A percentile compares a stretch with the other conserved stretches of the same genome.
Conservation (phyloP, 2,329 filamentous ascomycete species). For the Drechslerella coelobrocha region DNA sequence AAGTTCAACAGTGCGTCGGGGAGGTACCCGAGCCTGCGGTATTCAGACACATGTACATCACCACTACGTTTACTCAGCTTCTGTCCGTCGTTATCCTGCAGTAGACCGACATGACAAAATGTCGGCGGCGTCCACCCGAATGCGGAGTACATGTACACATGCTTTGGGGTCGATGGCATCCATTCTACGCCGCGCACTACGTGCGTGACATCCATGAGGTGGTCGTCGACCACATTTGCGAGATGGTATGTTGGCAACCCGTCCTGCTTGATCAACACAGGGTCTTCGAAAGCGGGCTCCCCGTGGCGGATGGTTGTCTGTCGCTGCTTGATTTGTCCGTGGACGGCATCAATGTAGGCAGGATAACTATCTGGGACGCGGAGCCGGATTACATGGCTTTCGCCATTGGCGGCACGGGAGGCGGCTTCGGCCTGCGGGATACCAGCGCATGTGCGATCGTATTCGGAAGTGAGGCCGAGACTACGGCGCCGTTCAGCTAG, state of each 20-base stretch:
- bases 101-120: slow-evolving; percentile 82
- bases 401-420: slow-evolving; percentile 71
- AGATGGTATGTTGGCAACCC: slow-evolving; percentile 95
- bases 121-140: slow-evolving; percentile 75
- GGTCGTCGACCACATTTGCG: slow-evolving; percentile 95
- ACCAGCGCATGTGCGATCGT: slow-evolving; percentile 75
- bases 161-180: slow-evolving; percentile 89
- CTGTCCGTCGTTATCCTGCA: slow-evolving; percentile 71
- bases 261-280: slow-evolving; percentile 88
- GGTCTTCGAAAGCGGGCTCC: slow-evolving; percentile 73
- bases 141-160: slow-evolving; percentile 74
- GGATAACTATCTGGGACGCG: slow-evolving; percentile 67
- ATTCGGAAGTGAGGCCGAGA: slow-evolving; percentile 67
- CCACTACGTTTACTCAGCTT: slow-evolving; percentile 87
- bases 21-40: slow-evolving; percentile 64
- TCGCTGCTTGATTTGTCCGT: slow-evolving; percentile 69
- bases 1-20: slow-evolving; percentile 77
- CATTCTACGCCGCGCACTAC: slow-evolving; percentile 94
- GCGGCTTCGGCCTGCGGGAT: slow-evolving; percentile 73
- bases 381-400: slow-evolving; percentile 74
- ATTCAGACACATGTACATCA: slow-evolving; percentile 64
- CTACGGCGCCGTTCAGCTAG: slow-evolving; percentile 70
- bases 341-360: slow-evolving; percentile 77
- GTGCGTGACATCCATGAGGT: slow-evolving; percentile 93
- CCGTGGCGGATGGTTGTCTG: slow-evolving; percentile 61